Percentiles rank a stretch among this genome's conserved stretches.
phyloP scores from a whole-genome alignment of 495 filamentous ascomycete genomes.

The Lentithecium fluviatile region DNA sequence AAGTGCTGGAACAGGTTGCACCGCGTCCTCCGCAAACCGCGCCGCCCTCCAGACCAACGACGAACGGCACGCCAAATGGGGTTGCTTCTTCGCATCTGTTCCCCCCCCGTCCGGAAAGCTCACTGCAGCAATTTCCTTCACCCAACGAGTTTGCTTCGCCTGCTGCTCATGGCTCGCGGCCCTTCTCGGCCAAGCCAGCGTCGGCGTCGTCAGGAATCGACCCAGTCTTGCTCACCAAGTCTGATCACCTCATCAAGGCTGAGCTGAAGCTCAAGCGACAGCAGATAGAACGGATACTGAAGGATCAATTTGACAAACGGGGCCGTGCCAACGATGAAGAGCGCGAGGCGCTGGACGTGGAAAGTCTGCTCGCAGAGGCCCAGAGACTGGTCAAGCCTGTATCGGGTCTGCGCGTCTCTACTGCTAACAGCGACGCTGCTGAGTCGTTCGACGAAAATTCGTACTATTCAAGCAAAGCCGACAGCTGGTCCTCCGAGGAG shows the following conservation, averaged over 20 bases:
- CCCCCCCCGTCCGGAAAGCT: conserved; percentile 26
- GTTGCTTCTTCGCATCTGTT: conserved; percentile 7
- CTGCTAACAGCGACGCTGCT: conserved; percentile 57
- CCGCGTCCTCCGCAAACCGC: conserved; percentile 32
- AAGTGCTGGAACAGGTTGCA: conserved; percentile 55
- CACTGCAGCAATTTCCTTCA: conserved; percentile 27
- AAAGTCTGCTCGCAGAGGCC: conserved; percentile 69
- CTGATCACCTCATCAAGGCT: conserved; percentile 76
- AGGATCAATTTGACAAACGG: conserved; percentile 71
- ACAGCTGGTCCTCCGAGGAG: conserved; percentile 48
- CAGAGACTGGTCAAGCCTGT: conserved; percentile 68
- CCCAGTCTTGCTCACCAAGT: conserved; percentile 79
- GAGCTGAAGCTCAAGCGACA: conserved; percentile 78
- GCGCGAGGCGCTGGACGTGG: conserved; percentile 67
- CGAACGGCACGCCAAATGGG: conserved; percentile 36
- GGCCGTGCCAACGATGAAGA: conserved; percentile 61
- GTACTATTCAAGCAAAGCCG: conserved; percentile 82
- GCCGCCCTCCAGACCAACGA: conserved; percentile 21
- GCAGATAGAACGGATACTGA: conserved; percentile 72
- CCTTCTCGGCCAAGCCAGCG: conserved; percentile 22
- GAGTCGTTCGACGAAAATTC: conserved; percentile 89
- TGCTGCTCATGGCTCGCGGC: conserved; percentile 11
- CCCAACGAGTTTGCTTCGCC: conserved; percentile 38
- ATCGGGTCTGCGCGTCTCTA: conserved; percentile 49
- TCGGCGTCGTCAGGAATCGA: conserved; percentile 56